These are phyloP conservation scores for Arabis hirsuta DNA, from an alignment of 345 rosid genomes.

Conservation along the genomic window DNA sequence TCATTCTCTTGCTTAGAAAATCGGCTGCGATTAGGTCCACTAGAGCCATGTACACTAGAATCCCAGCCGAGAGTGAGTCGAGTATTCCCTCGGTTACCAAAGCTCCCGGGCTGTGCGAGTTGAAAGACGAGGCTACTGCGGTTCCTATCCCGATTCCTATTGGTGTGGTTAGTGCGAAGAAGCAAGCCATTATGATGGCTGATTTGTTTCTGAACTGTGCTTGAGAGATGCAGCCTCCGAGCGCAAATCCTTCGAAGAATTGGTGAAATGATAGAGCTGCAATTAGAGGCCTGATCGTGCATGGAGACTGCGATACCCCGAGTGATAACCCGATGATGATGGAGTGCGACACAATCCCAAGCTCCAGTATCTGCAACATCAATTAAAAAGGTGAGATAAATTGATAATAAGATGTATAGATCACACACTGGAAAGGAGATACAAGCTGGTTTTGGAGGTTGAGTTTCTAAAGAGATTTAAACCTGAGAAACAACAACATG, in stretches of 20 bases:
- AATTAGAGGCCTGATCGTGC: conserved; percentile 79
- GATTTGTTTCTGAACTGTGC: conserved; percentile 69
- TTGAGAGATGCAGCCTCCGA: conserved; percentile 94
- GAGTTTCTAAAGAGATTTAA: neutral
- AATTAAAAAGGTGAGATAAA: neutral
- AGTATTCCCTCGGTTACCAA: conserved; percentile 70
- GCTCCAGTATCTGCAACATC: conserved; percentile 76
- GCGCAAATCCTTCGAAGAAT: conserved; percentile 95
- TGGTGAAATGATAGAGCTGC: conserved; percentile 94
- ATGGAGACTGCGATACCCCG: conserved; percentile 80
- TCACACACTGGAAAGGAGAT: too few species aligned
- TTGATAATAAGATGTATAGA: neutral
- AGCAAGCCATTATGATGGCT: conserved; percentile 70
- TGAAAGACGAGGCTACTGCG: conserved; percentile 65
- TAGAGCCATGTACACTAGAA: conserved; percentile 89
- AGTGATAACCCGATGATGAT: conserved; percentile 92
- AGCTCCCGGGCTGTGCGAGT: conserved; percentile 64
- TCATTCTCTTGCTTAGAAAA: conserved; percentile 87
- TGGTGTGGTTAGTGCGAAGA: conserved; percentile 82
- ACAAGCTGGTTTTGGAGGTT: too few species aligned
- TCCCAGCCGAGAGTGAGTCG: conserved; percentile 86
- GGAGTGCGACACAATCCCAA: conserved; percentile 90
- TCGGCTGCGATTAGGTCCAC: conserved; percentile 96
- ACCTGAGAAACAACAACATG: conserved; percentile 98
- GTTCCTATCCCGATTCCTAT: conserved; percentile 72